Conservation (phyloP, 2,329 filamentous ascomycete species). For the Zymoseptoria pseudotritici region DNA sequence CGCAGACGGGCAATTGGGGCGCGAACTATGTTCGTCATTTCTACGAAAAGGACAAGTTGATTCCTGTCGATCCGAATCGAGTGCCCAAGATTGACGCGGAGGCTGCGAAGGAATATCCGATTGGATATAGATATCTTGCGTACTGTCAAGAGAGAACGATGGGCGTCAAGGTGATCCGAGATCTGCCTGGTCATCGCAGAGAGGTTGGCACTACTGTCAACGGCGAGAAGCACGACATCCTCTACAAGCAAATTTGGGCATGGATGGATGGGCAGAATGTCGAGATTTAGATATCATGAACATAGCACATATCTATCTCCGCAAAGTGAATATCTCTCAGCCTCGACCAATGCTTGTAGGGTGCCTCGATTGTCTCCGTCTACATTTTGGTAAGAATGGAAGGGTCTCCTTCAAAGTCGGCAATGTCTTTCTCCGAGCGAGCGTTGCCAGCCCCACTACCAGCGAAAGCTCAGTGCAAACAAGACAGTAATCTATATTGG, state of each 20-base stretch:
- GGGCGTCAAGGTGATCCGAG: constrained; percentile 37
- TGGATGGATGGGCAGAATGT: constrained; percentile 37
- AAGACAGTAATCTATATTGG: too few relatives aligned
- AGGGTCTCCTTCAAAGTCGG: too few relatives aligned
- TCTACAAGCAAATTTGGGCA: constrained; percentile 39
- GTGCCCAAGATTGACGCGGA: constrained; percentile 37
- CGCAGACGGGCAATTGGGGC: constrained; percentile 32
- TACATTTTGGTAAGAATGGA: too few relatives aligned
- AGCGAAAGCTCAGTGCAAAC: too few relatives aligned
- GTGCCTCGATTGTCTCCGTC: too few relatives aligned
- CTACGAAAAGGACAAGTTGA: constrained; percentile 47
- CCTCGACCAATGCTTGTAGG: too few relatives aligned
- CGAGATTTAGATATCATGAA: background rate
- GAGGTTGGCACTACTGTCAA: constrained; percentile 28
- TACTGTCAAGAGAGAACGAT: constrained; percentile 42
- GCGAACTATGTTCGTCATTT: constrained; percentile 42
- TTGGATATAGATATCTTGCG: constrained; percentile 40
- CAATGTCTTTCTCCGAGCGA: too few relatives aligned
- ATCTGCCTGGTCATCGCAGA: constrained; percentile 41
- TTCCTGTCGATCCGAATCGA: constrained; percentile 38
- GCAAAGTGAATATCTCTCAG: too few relatives aligned
- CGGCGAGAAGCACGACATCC: constrained; percentile 39
- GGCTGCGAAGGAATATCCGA: constrained; percentile 35
- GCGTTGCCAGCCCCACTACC: too few relatives aligned
- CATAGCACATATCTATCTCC: too few relatives aligned